Percentiles rank a stretch among this genome's conserved stretches.
These are phyloP conservation scores for Bacterosira constricta DNA, from an alignment of 108 stramenopile genomes.

Conservation along the genomic window DNA sequence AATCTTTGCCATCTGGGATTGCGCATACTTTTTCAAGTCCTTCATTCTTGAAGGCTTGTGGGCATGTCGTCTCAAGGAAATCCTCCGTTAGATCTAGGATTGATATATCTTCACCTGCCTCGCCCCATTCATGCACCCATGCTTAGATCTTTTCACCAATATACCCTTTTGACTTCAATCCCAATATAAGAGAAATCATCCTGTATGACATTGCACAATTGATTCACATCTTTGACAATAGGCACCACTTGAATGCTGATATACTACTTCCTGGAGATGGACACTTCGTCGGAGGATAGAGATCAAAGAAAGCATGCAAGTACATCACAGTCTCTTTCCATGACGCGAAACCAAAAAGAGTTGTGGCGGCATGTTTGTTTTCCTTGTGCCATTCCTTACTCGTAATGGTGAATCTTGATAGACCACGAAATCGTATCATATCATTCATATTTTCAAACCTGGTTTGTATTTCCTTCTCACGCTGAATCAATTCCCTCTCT, in stretches of 20 bases:
- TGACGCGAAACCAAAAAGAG: constrained; percentile 6
- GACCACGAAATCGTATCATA: not conserved
- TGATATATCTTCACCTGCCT: constrained; percentile 7
- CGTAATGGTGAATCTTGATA: not conserved
- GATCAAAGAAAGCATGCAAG: constrained; percentile 5
- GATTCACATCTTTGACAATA: constrained; percentile 1
- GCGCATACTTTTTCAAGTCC: too few species aligned
- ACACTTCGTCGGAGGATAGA: constrained; percentile 1
- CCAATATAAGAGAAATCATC: not conserved
- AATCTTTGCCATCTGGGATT: constrained; percentile 23
- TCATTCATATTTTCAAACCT: not conserved
- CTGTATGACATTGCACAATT: not conserved
- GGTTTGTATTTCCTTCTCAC: not conserved
- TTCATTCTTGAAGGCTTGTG: constrained; percentile 2
- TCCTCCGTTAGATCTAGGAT: constrained; percentile 14
- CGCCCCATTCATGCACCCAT: not conserved
- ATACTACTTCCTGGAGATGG: not conserved
- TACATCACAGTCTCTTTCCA: constrained; percentile 13
- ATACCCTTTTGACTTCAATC: not conserved
- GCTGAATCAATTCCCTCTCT: not conserved
- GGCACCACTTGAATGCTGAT: not conserved
- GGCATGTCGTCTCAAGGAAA: constrained; percentile 1
- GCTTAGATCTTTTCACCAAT: not conserved
- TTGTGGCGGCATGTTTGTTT: constrained; percentile 2
- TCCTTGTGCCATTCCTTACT: not conserved